Evolutionary conservation across 2,329 filamentous ascomycete species (phyloP).

Genomic region (Boeremia exigua): DNA sequence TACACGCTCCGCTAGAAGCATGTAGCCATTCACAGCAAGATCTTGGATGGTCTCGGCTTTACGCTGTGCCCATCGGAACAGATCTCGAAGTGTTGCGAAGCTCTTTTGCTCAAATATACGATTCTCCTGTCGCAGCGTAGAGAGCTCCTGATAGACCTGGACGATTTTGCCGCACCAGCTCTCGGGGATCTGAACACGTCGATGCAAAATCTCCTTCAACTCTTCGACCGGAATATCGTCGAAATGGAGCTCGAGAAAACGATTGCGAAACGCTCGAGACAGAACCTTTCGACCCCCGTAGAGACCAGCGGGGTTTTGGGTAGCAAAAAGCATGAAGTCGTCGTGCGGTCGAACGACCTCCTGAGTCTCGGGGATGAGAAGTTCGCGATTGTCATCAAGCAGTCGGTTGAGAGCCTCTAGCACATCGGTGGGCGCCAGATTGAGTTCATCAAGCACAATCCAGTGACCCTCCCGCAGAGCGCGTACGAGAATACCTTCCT

Average conservation of each 20-base stretch:
- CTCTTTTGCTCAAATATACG: conserved; percentile 96
- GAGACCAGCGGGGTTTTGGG: conserved; percentile 92
- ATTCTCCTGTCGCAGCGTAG: conserved; percentile 84
- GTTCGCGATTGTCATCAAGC: conserved; percentile 93
- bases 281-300: conserved; percentile 95
- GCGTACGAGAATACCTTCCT: conserved; percentile 92
- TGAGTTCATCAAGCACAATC: conserved; percentile 98
- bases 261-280: conserved; percentile 92
- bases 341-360: conserved; percentile 90
- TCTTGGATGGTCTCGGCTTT: conserved; percentile 85
- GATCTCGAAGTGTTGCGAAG: conserved; percentile 92
- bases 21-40: conserved; percentile 90
- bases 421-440: conserved; percentile 95
- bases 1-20: conserved; percentile 93
- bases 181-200: conserved; percentile 85
- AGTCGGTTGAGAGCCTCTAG: conserved; percentile 94
- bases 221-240: conserved; percentile 98
- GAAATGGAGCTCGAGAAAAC: conserved; percentile 96
- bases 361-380: conserved; percentile 95
- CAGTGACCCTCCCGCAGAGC: conserved; percentile 92
- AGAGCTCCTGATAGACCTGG: conserved; percentile 90
- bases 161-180: conserved; percentile 93
- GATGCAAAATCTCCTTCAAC: conserved; percentile 86
- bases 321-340: conserved; percentile 97
- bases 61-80: conserved; percentile 93